Evolutionary conservation across 306 rosid species (phyloP).

Genomic region (Sophora flavescens): DNA sequence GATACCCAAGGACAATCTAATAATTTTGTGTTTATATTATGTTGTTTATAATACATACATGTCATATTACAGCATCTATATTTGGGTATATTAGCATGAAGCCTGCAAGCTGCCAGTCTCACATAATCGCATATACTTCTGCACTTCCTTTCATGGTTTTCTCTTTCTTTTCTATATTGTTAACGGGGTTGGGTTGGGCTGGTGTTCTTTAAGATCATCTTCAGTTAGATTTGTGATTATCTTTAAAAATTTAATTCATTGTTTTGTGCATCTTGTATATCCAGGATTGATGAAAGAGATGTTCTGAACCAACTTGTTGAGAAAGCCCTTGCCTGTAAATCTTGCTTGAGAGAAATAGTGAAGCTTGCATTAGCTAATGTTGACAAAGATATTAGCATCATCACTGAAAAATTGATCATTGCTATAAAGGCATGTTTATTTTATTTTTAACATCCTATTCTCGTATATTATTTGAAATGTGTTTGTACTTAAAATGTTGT

Average conservation of each 20-base stretch:
- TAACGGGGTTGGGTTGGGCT: not conserved
- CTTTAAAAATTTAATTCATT: not conserved
- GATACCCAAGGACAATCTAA: constrained; percentile 1
- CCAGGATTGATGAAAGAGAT: constrained; percentile 81
- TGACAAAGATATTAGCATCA: constrained; percentile 56
- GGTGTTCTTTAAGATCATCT: not conserved
- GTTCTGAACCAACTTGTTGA: constrained; percentile 65
- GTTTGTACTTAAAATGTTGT: constrained; percentile 25
- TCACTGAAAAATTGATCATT: constrained; percentile 61
- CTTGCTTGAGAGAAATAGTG: constrained; percentile 63
- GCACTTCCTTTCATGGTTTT: constrained; percentile 27
- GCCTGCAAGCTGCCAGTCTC: constrained; percentile 18
- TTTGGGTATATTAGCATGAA: constrained; percentile 12
- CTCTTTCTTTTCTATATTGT: constrained; percentile 10
- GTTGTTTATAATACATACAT: not conserved
- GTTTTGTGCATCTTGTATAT: constrained; percentile 42
- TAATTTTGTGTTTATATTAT: not conserved
- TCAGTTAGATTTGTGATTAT: constrained; percentile 13
- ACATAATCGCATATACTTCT: constrained; percentile 13
- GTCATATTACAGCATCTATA: not conserved
- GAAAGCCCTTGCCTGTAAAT: constrained; percentile 70
- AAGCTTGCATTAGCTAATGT: constrained; percentile 55
- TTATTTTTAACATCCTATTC: constrained; percentile 1
- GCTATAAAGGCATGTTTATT: constrained; percentile 71
- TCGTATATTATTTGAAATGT: constrained; percentile 23